Conservation (phyloP, 805 yeast genomes). For the Myxozyma lipomycoides region DNA sequence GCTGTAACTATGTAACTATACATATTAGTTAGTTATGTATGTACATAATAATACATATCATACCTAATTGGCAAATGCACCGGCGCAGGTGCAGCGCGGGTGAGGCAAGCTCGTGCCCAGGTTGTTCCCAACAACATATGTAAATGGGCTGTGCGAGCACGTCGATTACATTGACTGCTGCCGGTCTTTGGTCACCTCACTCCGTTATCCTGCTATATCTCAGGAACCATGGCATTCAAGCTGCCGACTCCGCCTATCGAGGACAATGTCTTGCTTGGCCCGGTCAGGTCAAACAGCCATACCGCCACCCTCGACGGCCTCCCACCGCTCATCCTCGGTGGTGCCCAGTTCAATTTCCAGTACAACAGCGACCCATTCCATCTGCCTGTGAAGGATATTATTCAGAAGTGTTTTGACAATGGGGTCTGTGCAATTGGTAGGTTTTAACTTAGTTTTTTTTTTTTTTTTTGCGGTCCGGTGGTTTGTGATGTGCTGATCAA, state of each 20-base stretch:
- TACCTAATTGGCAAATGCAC: not conserved
- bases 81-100: not conserved
- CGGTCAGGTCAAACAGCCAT: constrained; percentile 6
- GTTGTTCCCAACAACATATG: not conserved
- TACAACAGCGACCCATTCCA: constrained; percentile 65
- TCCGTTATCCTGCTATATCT: too few species aligned
- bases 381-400: constrained; percentile 55
- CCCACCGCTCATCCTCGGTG: constrained; percentile 67
- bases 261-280: constrained; percentile 10
- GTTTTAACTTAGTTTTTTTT: not conserved
- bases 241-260: constrained; percentile 22
- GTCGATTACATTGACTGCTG: too few species aligned
- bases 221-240: not conserved
- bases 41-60: not conserved
- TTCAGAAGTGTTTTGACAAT: constrained; percentile 54
- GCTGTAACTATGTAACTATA: too few species aligned
- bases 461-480: not conserved
- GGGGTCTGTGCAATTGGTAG: constrained; percentile 65
- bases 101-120: not conserved
- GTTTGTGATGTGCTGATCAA: not conserved
- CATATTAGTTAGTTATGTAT: too few species aligned
- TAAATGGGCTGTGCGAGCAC: not conserved
- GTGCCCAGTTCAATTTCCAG: constrained; percentile 81
- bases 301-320: constrained; percentile 24
- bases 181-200: too few species aligned